These are phyloP conservation scores for Recurvomyces mirabilis DNA, from an alignment of 495 filamentous ascomycete genomes.

Conservation along the genomic window DNA sequence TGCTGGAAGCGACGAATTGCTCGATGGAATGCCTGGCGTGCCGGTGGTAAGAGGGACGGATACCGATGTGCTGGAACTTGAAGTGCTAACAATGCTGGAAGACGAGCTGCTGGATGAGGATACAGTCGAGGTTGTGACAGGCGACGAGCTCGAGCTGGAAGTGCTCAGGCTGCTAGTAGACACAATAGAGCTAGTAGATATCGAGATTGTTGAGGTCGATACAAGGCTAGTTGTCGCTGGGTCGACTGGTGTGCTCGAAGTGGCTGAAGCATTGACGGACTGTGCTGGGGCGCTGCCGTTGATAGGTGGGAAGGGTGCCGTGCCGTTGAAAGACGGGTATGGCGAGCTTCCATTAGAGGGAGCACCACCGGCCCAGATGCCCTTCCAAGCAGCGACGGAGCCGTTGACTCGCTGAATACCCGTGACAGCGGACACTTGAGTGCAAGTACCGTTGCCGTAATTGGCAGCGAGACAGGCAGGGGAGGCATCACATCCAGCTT, in stretches of 20 bases:
- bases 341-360: background rate
- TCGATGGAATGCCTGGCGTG: background rate
- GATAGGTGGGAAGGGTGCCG: background rate
- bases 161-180: background rate
- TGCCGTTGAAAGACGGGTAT: background rate
- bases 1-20: background rate
- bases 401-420: slow-evolving; percentile 4
- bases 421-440: slow-evolving; percentile 3
- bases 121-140: background rate
- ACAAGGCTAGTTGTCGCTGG: background rate
- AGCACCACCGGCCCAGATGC: slow-evolving; percentile 4
- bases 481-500: slow-evolving; percentile 1
- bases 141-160: background rate
- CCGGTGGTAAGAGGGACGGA: slow-evolving; percentile 1
- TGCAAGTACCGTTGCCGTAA: slow-evolving; percentile 1
- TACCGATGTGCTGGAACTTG: background rate
- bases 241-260: background rate
- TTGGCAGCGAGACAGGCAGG: slow-evolving; percentile 7
- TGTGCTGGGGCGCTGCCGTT: background rate
- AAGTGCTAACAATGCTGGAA: background rate
- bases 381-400: slow-evolving; percentile 13
- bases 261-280: background rate
- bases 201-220: background rate
- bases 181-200: background rate
- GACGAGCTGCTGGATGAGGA: background rate